phyloP scores from a whole-genome alignment of 2,329 filamentous ascomycete species.

The Microascus cirrosus region DNA sequence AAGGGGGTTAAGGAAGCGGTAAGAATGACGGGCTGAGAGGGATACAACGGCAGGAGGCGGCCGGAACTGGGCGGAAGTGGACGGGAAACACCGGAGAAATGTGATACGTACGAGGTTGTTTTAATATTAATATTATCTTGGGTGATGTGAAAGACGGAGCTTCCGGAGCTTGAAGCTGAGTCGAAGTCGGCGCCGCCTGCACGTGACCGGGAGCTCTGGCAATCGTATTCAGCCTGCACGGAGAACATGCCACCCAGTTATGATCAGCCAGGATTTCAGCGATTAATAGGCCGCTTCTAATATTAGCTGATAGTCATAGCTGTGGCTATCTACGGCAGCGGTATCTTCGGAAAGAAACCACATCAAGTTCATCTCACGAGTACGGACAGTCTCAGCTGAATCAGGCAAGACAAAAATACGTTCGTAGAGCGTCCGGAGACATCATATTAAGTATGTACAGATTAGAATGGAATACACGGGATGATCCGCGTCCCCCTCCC shows the following conservation, averaged over 20 bases:
- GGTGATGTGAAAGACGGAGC: background rate
- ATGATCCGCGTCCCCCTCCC: background rate
- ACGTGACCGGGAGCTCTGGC: background rate
- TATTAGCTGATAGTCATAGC: too few relatives aligned
- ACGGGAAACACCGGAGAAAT: background rate
- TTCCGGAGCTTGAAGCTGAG: background rate
- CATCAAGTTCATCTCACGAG: too few relatives aligned
- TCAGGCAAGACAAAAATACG: background rate
- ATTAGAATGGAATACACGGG: constrained; percentile 5
- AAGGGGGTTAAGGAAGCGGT: background rate
- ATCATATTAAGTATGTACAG: constrained; percentile 1
- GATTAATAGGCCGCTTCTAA: too few relatives aligned
- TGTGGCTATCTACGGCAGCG: too few relatives aligned
- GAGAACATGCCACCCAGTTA: too few relatives aligned
- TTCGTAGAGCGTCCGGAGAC: background rate
- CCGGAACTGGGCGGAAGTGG: background rate
- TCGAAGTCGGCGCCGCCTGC: background rate
- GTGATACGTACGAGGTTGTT: constrained; percentile 11
- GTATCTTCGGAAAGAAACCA: too few relatives aligned
- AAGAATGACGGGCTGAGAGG: background rate
- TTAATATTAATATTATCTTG: background rate
- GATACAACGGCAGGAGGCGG: background rate
- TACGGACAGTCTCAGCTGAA: background rate
- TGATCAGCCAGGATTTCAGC: too few relatives aligned
- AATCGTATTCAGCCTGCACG: too few relatives aligned